phyloP scores from a whole-genome alignment of 768 basidiomycete genomes.

The Steccherinum ochraceum region DNA sequence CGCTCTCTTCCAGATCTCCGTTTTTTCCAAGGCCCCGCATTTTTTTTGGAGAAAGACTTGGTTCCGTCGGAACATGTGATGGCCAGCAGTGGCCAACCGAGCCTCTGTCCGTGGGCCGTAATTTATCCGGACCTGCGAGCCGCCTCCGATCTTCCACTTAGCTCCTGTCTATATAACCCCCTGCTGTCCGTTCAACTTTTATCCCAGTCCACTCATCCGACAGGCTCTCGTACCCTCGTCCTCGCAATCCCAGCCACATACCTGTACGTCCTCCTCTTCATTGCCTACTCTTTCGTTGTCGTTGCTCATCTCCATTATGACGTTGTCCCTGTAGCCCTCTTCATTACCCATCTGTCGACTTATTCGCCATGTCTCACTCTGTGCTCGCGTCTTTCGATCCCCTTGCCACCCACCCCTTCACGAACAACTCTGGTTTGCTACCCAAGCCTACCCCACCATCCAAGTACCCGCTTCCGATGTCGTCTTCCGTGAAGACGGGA shows the following conservation, averaged over 20 bases:
- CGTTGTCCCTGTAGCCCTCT: not conserved
- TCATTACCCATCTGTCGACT: not conserved
- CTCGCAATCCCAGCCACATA: too few relatives aligned
- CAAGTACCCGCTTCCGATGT: slow-evolving; percentile 37
- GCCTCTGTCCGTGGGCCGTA: not conserved
- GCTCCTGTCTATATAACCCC: too few relatives aligned
- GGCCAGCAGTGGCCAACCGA: too few relatives aligned
- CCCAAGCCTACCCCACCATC: slow-evolving; percentile 41
- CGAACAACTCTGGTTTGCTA: slow-evolving; percentile 28
- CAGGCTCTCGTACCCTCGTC: too few relatives aligned
- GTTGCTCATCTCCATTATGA: too few relatives aligned
- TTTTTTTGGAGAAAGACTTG: too few relatives aligned
- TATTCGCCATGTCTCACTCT: slow-evolving; percentile 21
- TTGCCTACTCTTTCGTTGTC: not conserved
- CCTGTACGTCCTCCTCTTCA: not conserved
- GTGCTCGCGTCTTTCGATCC: slow-evolving; percentile 46
- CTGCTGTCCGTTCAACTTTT: too few relatives aligned
- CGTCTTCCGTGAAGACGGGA: slow-evolving; percentile 18
- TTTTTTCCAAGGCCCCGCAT: too few relatives aligned
- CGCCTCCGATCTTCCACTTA: not conserved
- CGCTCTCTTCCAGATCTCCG: not conserved
- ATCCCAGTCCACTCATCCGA: too few relatives aligned
- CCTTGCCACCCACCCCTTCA: slow-evolving; percentile 55
- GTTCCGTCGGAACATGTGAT: not conserved
- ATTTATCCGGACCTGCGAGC: not conserved